Evolutionary conservation across 352 stramenopile genomes (phyloP), one percentile per base, ranked within the genome.

Genomic region (Phytophthora uliginosa): DNA sequence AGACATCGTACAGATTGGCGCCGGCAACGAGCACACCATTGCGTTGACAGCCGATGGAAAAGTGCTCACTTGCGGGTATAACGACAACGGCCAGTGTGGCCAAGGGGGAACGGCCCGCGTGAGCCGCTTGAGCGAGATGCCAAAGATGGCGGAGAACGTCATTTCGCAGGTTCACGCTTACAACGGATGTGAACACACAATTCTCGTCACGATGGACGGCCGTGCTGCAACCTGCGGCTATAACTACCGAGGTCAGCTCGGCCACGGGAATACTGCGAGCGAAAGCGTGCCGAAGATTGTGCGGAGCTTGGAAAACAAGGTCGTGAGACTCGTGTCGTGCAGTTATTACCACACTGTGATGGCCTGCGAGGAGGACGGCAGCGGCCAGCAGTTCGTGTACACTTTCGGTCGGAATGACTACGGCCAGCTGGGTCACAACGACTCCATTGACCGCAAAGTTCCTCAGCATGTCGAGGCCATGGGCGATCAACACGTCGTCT

Each of bases 51-150:
- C 59, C 0, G 84, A 95, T 60, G 93, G 94, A 9, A 82, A 77
- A 31, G 87, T 98, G 4, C 92, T 93, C 20, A 97, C 90, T 4
- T 97, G 91, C 31, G 95, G 95, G 3, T 98, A 98, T 81, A 98
- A 98, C 60, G 95, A 98, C 69, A 98, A 98, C 61, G 95, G 95
- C 0, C 95, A 98, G 66, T 98, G 95, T 65, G 95, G 94, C 9
- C 90, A 95, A 36, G 94, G 93, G 7, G 86, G 84, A 12, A 98
- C 90, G 4, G 86, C 91, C 13, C 80, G 94, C 17, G 82, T 98
- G 7, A 80, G 75, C 34, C 67, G 85, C 28, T 81, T 98, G 33
- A 96, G 85, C 1, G 78, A 92, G 17, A 71, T 98, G 1, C 76
- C 83, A 4, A 93, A 91, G 45, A 66, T 96, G 24, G 78, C 76